Conservation (phyloP, 2,329 filamentous ascomycete species). For the Lachnellula suecica region DNA sequence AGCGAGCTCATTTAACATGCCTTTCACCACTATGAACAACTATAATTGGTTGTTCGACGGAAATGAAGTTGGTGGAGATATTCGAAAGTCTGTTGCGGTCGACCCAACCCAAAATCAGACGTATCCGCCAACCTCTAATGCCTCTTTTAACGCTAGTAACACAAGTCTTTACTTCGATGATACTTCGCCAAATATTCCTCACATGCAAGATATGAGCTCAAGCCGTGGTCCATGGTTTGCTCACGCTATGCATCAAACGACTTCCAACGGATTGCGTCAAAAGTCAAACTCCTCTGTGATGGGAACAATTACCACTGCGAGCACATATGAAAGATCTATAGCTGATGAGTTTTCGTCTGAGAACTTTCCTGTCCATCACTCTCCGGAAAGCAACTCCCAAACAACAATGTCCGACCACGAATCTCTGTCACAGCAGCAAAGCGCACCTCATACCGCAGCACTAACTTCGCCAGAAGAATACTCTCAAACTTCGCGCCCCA, state of each 20-base stretch:
- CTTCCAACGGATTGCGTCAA: not conserved
- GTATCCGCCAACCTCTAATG: not conserved
- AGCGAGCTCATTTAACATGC: constrained; percentile 64
- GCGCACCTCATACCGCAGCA: not conserved
- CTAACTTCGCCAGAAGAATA: constrained; percentile 1
- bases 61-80: constrained; percentile 33
- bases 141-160: not conserved
- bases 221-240: no score
- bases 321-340: not conserved
- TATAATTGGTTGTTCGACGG: constrained; percentile 63
- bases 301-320: not conserved
- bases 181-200: not conserved
- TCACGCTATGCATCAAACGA: not conserved
- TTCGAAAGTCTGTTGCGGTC: constrained; percentile 17
- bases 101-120: constrained; percentile 18
- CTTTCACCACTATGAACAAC: constrained; percentile 61
- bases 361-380: not conserved
- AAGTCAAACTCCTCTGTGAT: not conserved
- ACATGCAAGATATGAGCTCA: not conserved
- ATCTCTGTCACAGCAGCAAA: not conserved
- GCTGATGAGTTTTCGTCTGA: not conserved
- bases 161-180: not conserved
- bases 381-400: constrained; percentile 1
- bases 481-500: constrained; percentile 32
- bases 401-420: constrained; percentile 5